These are phyloP conservation scores for Phytophthora citricola DNA, from an alignment of 352 stramenopile genomes.

Conservation along the genomic window DNA sequence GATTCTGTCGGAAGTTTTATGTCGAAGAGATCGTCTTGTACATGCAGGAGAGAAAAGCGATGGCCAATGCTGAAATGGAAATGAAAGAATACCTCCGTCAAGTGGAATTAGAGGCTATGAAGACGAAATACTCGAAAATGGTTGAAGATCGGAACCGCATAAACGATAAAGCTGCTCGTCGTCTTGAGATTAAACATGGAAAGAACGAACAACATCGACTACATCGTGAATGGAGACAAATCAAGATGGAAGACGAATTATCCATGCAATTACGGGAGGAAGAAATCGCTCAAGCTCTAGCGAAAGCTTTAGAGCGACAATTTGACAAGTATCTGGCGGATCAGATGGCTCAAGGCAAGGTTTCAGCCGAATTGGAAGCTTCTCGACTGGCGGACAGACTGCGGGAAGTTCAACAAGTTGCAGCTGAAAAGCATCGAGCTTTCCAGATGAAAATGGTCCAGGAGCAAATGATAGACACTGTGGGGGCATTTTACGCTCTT, in stretches of 20 bases:
- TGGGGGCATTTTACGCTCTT: conserved; percentile 55
- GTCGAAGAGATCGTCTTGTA: conserved; percentile 64
- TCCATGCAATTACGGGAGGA: conserved; percentile 64
- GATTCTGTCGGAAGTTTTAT: conserved; percentile 68
- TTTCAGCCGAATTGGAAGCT: conserved; percentile 56
- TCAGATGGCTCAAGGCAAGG: conserved; percentile 58
- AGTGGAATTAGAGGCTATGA: conserved; percentile 73
- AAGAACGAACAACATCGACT: conserved; percentile 84
- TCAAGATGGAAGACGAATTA: conserved; percentile 71
- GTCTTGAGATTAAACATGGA: conserved; percentile 78
- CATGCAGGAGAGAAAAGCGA: conserved; percentile 69
- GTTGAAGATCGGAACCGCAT: conserved; percentile 62
- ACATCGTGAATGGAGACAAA: conserved; percentile 72
- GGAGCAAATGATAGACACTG: conserved; percentile 69
- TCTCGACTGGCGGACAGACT: conserved; percentile 51
- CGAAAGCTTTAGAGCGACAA: conserved; percentile 54
- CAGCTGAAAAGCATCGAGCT: conserved; percentile 43
- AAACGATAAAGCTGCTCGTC: conserved; percentile 71
- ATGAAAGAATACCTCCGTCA: conserved; percentile 75
- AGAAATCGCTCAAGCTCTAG: conserved; percentile 47
- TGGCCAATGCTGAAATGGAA: conserved; percentile 69
- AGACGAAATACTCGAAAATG: conserved; percentile 79
- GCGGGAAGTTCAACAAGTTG: conserved; percentile 52
- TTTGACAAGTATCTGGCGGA: conserved; percentile 73
- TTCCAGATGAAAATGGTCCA: conserved; percentile 71